phyloP scores from a whole-genome alignment of 2,329 filamentous ascomycete species.

The Dactylellina haptotyla region DNA sequence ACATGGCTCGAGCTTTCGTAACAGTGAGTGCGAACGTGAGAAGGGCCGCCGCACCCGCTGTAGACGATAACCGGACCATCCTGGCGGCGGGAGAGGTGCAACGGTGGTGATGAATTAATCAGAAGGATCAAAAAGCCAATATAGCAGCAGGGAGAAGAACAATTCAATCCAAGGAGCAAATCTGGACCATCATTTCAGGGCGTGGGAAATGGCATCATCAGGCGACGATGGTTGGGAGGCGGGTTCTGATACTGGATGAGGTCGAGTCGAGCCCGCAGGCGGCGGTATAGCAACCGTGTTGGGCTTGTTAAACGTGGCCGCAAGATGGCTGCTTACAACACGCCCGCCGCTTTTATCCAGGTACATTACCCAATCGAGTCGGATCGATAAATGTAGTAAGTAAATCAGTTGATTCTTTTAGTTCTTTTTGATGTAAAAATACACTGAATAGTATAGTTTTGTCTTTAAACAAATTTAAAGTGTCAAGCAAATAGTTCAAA shows the following conservation, averaged over 20 bases:
- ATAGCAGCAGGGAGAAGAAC: background rate
- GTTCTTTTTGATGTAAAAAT: constrained; percentile 36
- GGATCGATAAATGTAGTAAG: background rate
- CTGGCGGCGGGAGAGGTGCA: background rate
- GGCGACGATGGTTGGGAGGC: background rate
- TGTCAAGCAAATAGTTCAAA: background rate
- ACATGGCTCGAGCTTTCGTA: constrained; percentile 61
- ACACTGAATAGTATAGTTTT: constrained; percentile 19
- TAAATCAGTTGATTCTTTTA: background rate
- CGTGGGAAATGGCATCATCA: background rate
- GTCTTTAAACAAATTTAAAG: constrained; percentile 1
- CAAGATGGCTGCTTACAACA: constrained; percentile 28
- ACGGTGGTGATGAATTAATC: background rate
- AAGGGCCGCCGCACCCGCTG: constrained; percentile 26
- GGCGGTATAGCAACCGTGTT: background rate
- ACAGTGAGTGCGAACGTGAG: constrained; percentile 23
- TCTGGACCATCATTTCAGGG: background rate
- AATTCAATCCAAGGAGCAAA: background rate
- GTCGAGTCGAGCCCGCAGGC: background rate
- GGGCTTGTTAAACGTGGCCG: constrained; percentile 48
- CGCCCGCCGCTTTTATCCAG: background rate
- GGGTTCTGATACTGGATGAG: background rate
- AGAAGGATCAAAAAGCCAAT: background rate
- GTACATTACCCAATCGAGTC: background rate
- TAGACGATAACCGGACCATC: constrained; percentile 51